Conservation (phyloP, 768 basidiomycete genomes). For the Pleurotus tuber-regium region DNA sequence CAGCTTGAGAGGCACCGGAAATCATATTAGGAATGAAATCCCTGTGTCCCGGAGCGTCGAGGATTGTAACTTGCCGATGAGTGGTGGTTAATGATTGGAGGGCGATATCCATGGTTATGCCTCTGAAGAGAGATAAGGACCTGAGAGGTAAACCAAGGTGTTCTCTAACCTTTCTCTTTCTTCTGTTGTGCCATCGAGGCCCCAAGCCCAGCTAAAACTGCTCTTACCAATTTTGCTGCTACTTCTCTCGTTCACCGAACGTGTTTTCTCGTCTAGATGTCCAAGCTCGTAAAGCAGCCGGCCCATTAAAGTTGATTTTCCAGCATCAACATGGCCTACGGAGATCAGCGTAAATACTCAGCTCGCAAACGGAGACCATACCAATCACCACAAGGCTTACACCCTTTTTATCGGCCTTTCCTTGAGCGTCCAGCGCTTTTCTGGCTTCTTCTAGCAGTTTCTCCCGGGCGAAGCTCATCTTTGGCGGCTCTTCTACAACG, state of each 20-base stretch:
- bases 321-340: slow-evolving; percentile 96
- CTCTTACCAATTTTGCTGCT: slow-evolving; percentile 89
- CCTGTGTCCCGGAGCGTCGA: slow-evolving; percentile 96
- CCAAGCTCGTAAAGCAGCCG: slow-evolving; percentile 91
- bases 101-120: slow-evolving; percentile 98
- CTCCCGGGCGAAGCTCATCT: slow-evolving; percentile 67
- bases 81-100: slow-evolving; percentile 73
- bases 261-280: slow-evolving; percentile 80
- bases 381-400: slow-evolving; percentile 93
- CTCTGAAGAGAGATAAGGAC: slow-evolving; percentile 45
- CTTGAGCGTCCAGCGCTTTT: slow-evolving; percentile 43
- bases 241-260: slow-evolving; percentile 82
- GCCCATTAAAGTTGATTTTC: slow-evolving; percentile 98
- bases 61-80: slow-evolving; percentile 80
- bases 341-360: neutral
- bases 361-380: slow-evolving; percentile 25
- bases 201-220: slow-evolving; percentile 99
- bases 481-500: slow-evolving; percentile 52
- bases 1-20: slow-evolving; percentile 95
- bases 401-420: slow-evolving; percentile 61
- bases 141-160: neutral
- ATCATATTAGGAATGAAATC: slow-evolving; percentile 99
- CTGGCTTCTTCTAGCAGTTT: slow-evolving; percentile 83
- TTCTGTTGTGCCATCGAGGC: slow-evolving; percentile 88
- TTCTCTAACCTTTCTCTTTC: slow-evolving; percentile 81